Evolutionary conservation across 202 grass and related monocot genomes (phyloP), one percentile per base, ranked within the genome.

Genomic region (Saccharum hybrid): DNA sequence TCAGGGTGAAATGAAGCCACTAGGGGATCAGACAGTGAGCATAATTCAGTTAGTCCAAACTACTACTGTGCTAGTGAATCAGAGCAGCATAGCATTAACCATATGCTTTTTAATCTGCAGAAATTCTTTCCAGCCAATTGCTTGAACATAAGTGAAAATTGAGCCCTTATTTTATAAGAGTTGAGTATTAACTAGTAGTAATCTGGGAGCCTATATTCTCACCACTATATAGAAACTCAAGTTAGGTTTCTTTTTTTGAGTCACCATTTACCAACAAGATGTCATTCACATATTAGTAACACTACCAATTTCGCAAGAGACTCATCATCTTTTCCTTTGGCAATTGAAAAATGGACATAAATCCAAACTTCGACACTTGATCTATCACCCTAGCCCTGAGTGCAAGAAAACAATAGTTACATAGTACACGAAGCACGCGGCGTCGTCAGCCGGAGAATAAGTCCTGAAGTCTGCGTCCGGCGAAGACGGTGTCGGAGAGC

Each of bases 401-500:
- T 41, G 40, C 39, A 60, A 71, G 5, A 7, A 54, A 61, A 41
- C 19, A 69, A 15, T 68, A 54, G 74, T 42, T 81, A 70, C 66
- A 71, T 51, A 43, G 67, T 7, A 71, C 21, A 59, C 7, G 22
- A 61, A 61, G 30, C 36, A 9, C 65, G n/a, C 15, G 5, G 18
- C 46, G 46, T 3, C 39, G 21, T 78, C 79, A 91, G 66, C 86
- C 79, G 68, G 66, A 91, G 75, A 98, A 94, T 63, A 98, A 94
- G 70, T 98, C 96, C 76, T 98, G 96, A 56, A 98, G 63, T 13
- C 91, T 93, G 68, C 82, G 84, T 68, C 91, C 96, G 74, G 88
- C 89, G 80, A 98, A 98, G 74, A 96, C 67, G 46, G 83, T 66
- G 69, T 96, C 93, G 31, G 93, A 98, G 66, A 96, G 64, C 89